Evolutionary conservation across 176 grass and related monocot genomes (phyloP).

Genomic region (Thinopyrum elongatum): DNA sequence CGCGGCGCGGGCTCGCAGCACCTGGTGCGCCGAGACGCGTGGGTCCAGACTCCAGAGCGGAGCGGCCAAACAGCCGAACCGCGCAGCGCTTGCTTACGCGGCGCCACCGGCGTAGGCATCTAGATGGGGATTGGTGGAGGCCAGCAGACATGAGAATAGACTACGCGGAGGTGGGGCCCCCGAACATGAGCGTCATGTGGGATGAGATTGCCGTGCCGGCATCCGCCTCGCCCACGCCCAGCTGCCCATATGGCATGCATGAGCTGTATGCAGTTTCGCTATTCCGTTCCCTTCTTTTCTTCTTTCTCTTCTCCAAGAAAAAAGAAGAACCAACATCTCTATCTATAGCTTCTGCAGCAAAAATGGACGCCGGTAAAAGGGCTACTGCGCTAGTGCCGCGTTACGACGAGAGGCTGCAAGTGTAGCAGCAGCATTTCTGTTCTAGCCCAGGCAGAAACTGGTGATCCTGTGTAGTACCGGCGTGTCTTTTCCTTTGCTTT

Average conservation of each 20-base stretch:
- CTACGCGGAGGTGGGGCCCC: neutral
- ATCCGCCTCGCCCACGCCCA: neutral
- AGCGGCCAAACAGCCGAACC: neutral
- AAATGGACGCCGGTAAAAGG: too few relatives aligned
- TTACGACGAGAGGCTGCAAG: neutral
- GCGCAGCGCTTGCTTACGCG: neutral
- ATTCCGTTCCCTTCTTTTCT: neutral
- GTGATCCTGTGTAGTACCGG: too few relatives aligned
- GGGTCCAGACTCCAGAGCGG: neutral
- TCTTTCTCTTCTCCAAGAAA: neutral
- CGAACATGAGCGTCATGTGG: constrained; percentile 9
- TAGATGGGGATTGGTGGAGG: neutral
- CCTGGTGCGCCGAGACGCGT: neutral
- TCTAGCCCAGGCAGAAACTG: too few relatives aligned
- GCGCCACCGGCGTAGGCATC: neutral
- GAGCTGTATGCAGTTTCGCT: neutral
- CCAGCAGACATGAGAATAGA: neutral
- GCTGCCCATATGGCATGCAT: neutral
- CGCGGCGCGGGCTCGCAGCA: neutral
- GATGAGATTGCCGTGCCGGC: neutral
- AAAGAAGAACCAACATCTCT: too few relatives aligned
- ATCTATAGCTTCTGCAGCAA: too few relatives aligned
- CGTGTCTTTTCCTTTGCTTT: too few relatives aligned
- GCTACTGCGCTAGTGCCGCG: too few relatives aligned
- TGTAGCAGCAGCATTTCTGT: too few relatives aligned